Percentiles rank a stretch among this genome's conserved stretches.
Conservation (phyloP, 371 early-diverging fungal species). For the Mortierella sp. region DNA sequence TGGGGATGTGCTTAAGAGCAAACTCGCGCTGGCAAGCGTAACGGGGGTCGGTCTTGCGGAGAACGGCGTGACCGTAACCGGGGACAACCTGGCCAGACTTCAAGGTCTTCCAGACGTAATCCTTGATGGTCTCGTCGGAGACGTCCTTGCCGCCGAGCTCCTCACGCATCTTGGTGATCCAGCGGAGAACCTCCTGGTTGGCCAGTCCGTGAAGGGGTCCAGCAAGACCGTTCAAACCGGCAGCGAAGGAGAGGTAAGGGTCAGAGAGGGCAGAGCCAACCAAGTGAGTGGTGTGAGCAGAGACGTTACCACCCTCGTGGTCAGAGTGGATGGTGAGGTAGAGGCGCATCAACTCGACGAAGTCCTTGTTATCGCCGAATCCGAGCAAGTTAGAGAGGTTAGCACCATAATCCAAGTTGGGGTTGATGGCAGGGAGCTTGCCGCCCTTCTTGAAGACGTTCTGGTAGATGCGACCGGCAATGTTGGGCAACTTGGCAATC, state of each 20-base stretch:
- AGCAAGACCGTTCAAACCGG: conserved; percentile 98
- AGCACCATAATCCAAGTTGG: conserved; percentile 92
- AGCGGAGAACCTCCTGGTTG: conserved; percentile 99
- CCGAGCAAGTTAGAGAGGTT: conserved; percentile 97
- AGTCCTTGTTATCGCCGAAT: conserved; percentile 88
- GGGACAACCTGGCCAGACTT: conserved; percentile 98
- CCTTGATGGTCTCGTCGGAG: conserved; percentile 94
- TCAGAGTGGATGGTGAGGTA: conserved; percentile 99
- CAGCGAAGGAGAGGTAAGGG: conserved; percentile 98
- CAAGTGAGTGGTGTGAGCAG: conserved; percentile 94
- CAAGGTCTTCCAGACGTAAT: conserved; percentile 96
- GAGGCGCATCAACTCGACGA: conserved; percentile 97
- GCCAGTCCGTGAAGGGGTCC: conserved; percentile 99
- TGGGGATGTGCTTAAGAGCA: conserved; percentile 97
- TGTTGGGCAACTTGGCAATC: conserved; percentile 97
- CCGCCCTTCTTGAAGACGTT: conserved; percentile 98
- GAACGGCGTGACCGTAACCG: conserved; percentile 99
- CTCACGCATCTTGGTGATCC: conserved; percentile 95
- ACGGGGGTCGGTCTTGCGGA: conserved; percentile 97
- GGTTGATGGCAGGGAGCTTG: conserved; percentile 88
- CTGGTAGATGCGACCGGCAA: conserved; percentile 98
- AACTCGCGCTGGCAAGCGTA: conserved; percentile 99
- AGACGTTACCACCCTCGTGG: conserved; percentile 99
- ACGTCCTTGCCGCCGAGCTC: conserved; percentile 87
- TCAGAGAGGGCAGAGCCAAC: conserved; percentile 98